Percentiles rank a stretch among this genome's conserved stretches.
These are phyloP conservation scores for Onygena corvina DNA, from an alignment of 2,329 filamentous ascomycete species.

Conservation along the genomic window DNA sequence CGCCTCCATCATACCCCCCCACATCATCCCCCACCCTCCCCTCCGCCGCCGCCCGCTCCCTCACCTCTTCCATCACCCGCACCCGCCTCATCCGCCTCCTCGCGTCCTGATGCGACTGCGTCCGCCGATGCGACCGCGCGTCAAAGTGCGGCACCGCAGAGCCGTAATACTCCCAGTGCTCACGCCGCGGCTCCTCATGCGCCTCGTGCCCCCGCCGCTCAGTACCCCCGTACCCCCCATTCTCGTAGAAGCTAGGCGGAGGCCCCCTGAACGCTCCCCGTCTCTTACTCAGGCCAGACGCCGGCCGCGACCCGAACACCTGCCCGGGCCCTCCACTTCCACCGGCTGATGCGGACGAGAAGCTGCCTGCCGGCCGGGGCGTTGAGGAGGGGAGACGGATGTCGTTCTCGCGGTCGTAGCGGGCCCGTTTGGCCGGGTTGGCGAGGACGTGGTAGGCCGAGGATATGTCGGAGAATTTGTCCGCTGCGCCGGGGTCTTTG, in stretches of 20 bases:
- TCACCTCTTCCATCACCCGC: slow-evolving; percentile 25
- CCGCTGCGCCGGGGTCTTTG: slow-evolving; percentile 56
- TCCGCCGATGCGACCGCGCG: slow-evolving; percentile 56
- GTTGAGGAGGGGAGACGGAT: slow-evolving; percentile 23
- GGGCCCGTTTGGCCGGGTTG: slow-evolving; percentile 57
- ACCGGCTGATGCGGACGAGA: slow-evolving; percentile 29
- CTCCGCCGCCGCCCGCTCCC: slow-evolving; percentile 25
- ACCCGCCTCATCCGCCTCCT: slow-evolving; percentile 36
- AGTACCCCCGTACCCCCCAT: slow-evolving; percentile 58
- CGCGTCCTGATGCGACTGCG: slow-evolving; percentile 54
- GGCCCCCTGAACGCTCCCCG: slow-evolving; percentile 69
- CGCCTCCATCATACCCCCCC: slow-evolving; percentile 27
- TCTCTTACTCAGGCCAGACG: slow-evolving; percentile 67
- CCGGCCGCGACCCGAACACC: slow-evolving; percentile 54
- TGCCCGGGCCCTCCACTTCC: too few species aligned
- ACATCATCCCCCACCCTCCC: slow-evolving; percentile 37
- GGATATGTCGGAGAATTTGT: slow-evolving; percentile 69
- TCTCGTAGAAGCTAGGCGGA: slow-evolving; percentile 76
- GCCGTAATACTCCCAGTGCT: slow-evolving; percentile 16
- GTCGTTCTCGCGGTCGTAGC: slow-evolving; percentile 58
- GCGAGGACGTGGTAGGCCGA: slow-evolving; percentile 73
- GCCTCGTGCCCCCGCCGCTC: slow-evolving; percentile 38
- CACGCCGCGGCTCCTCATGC: slow-evolving; percentile 39
- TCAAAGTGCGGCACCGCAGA: slow-evolving; percentile 65
- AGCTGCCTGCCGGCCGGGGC: slow-evolving; percentile 23